phyloP scores from a whole-genome alignment of 495 filamentous ascomycete genomes.

The Xylona heveae region DNA sequence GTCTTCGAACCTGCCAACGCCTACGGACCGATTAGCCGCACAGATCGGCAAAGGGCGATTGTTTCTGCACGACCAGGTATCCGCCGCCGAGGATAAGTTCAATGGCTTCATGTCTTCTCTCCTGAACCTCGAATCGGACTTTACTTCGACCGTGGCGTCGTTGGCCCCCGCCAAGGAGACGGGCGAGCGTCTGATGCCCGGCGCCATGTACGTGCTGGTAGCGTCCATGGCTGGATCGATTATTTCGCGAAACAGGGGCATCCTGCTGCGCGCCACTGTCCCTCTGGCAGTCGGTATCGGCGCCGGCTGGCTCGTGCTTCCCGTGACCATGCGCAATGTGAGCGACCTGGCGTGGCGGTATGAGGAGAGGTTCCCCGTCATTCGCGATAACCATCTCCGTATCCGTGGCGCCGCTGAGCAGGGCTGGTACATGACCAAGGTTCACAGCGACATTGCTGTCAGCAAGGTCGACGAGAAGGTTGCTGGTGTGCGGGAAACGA shows the following conservation, averaged over 20 bases:
- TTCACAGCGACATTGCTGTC: conserved; percentile 46
- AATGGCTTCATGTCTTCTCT: conserved; percentile 53
- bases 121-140: conserved; percentile 59
- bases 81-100: conserved; percentile 49
- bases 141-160: conserved; percentile 68
- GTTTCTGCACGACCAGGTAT: conserved; percentile 53
- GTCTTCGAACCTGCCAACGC: conserved; percentile 39
- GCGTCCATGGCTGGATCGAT: conserved; percentile 85
- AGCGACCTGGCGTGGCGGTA: conserved; percentile 67
- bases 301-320: conserved; percentile 17
- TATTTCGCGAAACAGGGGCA: conserved; percentile 60
- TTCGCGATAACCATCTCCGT: conserved; percentile 56
- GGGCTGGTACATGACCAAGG: conserved; percentile 44
- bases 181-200: conserved; percentile 68
- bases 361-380: conserved; percentile 62
- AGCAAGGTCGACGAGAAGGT: conserved; percentile 64
- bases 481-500: conserved; percentile 39
- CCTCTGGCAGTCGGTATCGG: conserved; percentile 22
- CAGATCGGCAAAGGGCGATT: conserved; percentile 65
- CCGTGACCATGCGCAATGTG: conserved; percentile 47
- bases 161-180: conserved; percentile 66
- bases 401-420: conserved; percentile 42
- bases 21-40: conserved; percentile 74
- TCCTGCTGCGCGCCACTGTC: conserved; percentile 49
- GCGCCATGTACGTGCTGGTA: conserved; percentile 73